A percentile compares a stretch with the other conserved stretches of the same genome.
These are phyloP conservation scores for Endogone sp. DNA, from an alignment of 192 early-diverging fungal species.

Conservation along the genomic window DNA sequence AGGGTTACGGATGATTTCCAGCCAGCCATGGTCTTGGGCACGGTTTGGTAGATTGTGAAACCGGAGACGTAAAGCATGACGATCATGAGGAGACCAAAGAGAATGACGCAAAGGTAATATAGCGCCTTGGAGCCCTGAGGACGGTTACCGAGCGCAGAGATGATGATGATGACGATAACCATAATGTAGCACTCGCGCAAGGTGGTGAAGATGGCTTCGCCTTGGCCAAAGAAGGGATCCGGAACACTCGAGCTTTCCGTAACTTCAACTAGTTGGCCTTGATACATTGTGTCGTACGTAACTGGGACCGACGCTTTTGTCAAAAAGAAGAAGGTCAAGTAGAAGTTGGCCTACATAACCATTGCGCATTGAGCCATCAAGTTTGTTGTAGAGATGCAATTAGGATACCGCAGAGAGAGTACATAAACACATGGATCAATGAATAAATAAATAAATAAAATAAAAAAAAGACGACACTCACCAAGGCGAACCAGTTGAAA, in stretches of 20 bases:
- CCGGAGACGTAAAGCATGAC: conserved; percentile 73
- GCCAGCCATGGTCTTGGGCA: conserved; percentile 16
- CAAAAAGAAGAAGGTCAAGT: conserved; percentile 88
- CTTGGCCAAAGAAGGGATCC: conserved; percentile 60
- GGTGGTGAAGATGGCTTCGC: conserved; percentile 57
- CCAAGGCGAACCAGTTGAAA: conserved; percentile 62
- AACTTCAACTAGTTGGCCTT: conserved; percentile 6
- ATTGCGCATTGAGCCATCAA: no score
- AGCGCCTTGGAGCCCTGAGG: conserved; percentile 85
- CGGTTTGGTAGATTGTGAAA: conserved; percentile 53
- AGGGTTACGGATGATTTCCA: conserved; percentile 11
- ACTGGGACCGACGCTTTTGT: conserved; percentile 36
- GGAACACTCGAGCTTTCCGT: conserved; percentile 43
- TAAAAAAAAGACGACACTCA: conserved; percentile 23
- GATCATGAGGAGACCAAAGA: conserved; percentile 52
- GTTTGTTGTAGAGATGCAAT: no score
- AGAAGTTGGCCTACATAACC: conserved; percentile 71
- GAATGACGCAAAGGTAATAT: conserved; percentile 59
- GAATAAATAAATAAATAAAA: no score
- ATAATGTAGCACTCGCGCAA: conserved; percentile 77
- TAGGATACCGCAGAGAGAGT: no score
- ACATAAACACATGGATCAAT: no score
- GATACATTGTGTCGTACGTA: conserved; percentile 7
- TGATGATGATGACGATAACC: conserved; percentile 77
- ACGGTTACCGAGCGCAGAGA: conserved; percentile 91